Percentiles rank a stretch among this genome's conserved stretches.
Evolutionary conservation across 345 rosid genomes (phyloP).

Genomic region (Fremontodendron californicum): DNA sequence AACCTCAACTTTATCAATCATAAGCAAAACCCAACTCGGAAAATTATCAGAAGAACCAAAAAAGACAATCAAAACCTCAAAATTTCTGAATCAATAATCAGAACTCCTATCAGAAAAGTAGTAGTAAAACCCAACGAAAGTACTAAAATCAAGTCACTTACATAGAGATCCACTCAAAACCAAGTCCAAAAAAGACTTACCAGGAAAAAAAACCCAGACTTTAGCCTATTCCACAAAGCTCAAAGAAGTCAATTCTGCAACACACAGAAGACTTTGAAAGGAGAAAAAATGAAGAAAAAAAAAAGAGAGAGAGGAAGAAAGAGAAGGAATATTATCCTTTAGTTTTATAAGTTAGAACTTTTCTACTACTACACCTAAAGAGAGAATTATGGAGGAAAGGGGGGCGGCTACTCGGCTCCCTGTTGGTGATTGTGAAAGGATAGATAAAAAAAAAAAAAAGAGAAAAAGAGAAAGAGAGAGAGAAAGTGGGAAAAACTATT

Average conservation of each 20-base stretch:
- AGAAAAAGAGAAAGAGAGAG: neutral
- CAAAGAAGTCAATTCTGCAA: neutral
- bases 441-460: no score
- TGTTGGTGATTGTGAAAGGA: neutral
- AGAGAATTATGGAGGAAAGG: neutral
- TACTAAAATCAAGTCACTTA: neutral
- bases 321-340: neutral
- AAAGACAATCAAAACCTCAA: neutral
- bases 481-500: neutral
- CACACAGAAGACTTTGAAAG: neutral
- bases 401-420: neutral
- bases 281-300: neutral
- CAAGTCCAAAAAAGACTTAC: neutral
- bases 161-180: conserved; percentile 6
- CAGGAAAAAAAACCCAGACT: conserved; percentile 1
- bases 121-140: neutral
- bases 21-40: neutral
- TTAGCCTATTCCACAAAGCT: neutral
- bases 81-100: neutral
- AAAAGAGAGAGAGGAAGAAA: neutral
- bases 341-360: neutral
- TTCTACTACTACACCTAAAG: neutral
- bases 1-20: neutral
- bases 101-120: conserved; percentile 10
- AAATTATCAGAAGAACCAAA: neutral